Conservation (phyloP, 139 green algal genomes). For the Tetraselmis chui region DNA sequence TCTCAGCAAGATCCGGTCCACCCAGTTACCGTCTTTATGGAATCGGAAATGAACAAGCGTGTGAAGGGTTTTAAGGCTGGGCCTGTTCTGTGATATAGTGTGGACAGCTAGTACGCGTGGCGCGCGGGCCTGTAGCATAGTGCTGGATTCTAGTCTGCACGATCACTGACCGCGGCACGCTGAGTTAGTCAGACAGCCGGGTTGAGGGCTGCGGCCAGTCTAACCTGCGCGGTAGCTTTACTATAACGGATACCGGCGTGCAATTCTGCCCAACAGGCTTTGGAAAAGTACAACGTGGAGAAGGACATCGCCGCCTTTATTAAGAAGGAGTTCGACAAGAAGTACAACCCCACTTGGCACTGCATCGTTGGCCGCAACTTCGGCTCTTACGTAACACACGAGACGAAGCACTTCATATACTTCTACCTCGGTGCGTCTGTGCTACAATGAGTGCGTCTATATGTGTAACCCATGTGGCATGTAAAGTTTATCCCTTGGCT, state of each 20-base stretch:
- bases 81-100: neutral
- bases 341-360: constrained; percentile 96
- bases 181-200: neutral
- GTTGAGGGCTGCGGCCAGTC: too few species aligned
- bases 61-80: neutral
- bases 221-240: too few species aligned
- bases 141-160: too few species aligned
- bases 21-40: too few species aligned
- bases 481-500: neutral
- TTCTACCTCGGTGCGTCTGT: constrained; percentile 77
- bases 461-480: neutral
- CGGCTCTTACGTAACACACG: constrained; percentile 96
- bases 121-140: too few species aligned
- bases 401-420: constrained; percentile 98
- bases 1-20: too few species aligned
- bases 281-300: constrained; percentile 97
- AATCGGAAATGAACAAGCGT: too few species aligned
- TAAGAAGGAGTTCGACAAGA: constrained; percentile 99
- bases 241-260: too few species aligned
- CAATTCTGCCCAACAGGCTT: constrained; percentile 50
- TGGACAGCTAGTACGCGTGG: too few species aligned
- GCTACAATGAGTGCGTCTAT: neutral
- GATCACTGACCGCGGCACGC: neutral
- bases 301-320: constrained; percentile 98
- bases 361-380: constrained; percentile 98